Percentiles rank a stretch among this genome's conserved stretches.
These are phyloP conservation scores for Epichloe sibirici DNA, from an alignment of 2,329 filamentous ascomycete genomes.

Conservation along the genomic window DNA sequence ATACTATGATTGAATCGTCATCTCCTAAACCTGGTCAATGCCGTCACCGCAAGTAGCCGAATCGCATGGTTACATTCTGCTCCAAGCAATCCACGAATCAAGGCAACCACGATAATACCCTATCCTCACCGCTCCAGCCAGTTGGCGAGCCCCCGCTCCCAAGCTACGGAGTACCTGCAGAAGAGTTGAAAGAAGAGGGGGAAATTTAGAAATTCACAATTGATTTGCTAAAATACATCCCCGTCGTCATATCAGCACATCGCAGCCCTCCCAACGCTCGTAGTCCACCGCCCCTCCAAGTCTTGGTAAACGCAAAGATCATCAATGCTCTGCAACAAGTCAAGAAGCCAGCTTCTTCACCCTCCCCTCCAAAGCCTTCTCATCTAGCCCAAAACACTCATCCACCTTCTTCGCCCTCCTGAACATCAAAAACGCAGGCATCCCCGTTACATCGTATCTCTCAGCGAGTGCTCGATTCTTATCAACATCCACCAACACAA, in stretches of 20 bases:
- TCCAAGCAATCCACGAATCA: neutral
- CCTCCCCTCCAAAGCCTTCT: neutral
- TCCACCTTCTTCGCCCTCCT: conserved; percentile 61
- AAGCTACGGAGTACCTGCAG: too few species aligned
- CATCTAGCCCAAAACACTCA: conserved; percentile 25
- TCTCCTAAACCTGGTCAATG: neutral
- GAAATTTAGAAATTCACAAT: too few species aligned
- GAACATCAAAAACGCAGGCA: conserved; percentile 87
- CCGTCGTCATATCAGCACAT: too few species aligned
- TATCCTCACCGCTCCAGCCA: neutral
- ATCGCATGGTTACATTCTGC: neutral
- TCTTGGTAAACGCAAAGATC: neutral
- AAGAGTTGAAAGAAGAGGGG: too few species aligned
- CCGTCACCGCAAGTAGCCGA: neutral
- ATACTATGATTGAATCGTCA: neutral
- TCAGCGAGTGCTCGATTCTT: conserved; percentile 61
- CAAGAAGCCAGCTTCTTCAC: conserved; percentile 2
- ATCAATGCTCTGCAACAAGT: conserved; percentile 13
- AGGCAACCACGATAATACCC: neutral
- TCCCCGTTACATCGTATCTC: conserved; percentile 72
- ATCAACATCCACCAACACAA: conserved; percentile 89
- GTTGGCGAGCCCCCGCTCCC: neutral
- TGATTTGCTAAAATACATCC: too few species aligned
- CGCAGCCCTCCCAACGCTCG: neutral
- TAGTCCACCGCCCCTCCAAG: too few species aligned